Base-by-base conservation (phyloP, 805 yeast species). In the Candida namnaoensis region DNA sequence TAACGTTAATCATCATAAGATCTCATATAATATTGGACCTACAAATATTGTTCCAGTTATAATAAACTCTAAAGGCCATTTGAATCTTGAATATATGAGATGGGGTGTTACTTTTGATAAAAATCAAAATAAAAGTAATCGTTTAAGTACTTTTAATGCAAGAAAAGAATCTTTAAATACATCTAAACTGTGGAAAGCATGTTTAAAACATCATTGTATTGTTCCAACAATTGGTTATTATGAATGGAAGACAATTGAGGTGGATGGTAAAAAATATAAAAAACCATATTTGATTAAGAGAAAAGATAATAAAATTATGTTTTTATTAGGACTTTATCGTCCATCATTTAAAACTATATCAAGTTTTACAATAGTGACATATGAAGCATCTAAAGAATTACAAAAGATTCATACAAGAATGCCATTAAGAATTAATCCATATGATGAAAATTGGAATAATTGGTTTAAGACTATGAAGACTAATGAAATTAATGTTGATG, bases 221-320 rank as follows among this genome's bases (percentile, higher is more conserved):
- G 76, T 88, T 0, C 91, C 95, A 0, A 71, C 85, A 34, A 73
- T 76, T 51, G 96, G 96, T 0, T 90, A 90, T 58, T 90, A 76
- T 54, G 97, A 90, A 60, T 90, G 97, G 96, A 48, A 55, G 41
- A 60, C 56, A 26, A 46, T 51, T 28, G 63, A 58, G 36, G 53
- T 52, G 4, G 65, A 64, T 9, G 19, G 19, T 19, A 19, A 19
- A 8, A 26, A 26, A 26, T 8, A 26, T 7, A 82, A 78, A 53
- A 57, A 58, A 0, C 96, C 96, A 0, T 76, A 81, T 55, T 90
- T 65, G 52, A 69, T 88, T 14, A 73, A 69, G 32, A 67, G 82
- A 30, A 69, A 67, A 35, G 76, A 72, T 42, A 59, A 62, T 0
- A 63, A 73, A 7, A 48, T 88, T 35, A 61, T 83, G 59, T 85